Evolutionary conservation across 129 eudicot species (phyloP).

Genomic region (Centella asiatica): DNA sequence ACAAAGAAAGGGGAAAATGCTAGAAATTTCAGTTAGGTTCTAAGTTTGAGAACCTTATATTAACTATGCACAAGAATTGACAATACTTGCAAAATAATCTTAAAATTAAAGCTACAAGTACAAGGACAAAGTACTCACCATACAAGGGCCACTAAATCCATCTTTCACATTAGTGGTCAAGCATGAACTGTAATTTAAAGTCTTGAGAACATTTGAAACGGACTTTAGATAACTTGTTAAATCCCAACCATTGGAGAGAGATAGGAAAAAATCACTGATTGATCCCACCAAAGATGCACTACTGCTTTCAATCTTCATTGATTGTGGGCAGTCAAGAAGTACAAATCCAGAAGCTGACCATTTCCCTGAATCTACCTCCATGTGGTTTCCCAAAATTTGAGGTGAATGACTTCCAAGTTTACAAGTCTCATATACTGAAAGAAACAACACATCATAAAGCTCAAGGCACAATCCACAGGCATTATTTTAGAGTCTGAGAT

Average conservation of each 20-base stretch:
- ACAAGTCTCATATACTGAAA: conserved; percentile 89
- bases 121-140: conserved; percentile 25
- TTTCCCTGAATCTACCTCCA: conserved; percentile 64
- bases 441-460: conserved; percentile 4
- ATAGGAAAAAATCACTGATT: conserved; percentile 85
- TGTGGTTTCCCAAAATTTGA: conserved; percentile 70
- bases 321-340: conserved; percentile 89
- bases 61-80: background rate
- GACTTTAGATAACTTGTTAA: conserved; percentile 80
- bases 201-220: conserved; percentile 69
- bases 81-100: background rate
- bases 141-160: conserved; percentile 73
- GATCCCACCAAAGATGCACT: conserved; percentile 90
- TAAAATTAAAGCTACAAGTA: conserved; percentile 3
- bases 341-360: conserved; percentile 81
- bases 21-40: too few relatives aligned
- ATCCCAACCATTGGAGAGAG: conserved; percentile 97
- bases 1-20: too few relatives aligned
- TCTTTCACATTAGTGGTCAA: conserved; percentile 61
- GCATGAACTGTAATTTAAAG: conserved; percentile 60
- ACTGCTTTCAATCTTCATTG: conserved; percentile 78
- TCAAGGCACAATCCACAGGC: background rate
- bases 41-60: too few relatives aligned
- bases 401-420: conserved; percentile 92
- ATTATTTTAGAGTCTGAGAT: background rate